Base-by-base conservation (phyloP, 495 filamentous ascomycete genomes). In the Penicillium atrosanguineum region DNA sequence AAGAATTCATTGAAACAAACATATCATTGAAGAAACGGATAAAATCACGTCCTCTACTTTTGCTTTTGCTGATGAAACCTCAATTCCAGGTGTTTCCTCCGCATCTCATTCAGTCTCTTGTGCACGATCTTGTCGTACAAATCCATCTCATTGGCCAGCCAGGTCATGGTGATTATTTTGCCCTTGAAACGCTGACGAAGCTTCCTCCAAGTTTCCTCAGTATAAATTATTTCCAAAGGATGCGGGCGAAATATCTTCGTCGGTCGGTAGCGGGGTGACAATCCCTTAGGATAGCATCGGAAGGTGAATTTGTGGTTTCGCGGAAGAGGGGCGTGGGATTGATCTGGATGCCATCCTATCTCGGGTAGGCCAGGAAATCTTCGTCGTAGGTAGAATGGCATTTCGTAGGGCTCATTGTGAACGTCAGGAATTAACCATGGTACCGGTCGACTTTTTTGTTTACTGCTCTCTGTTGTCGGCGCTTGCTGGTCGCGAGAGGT, bases 201-300 rank as follows among this genome's bases (percentile, higher is more conserved):
- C 28, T 7, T 34, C 4, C 14, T 12, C 31, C 54, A 48, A 57
- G 14, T 44, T 28, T 18, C 43, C 34, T 20, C 37, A 39, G 54
- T 38, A 14, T 52, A 7, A 4, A 57, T 16, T 18, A 29, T 23
- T 25, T 57, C 54, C 12, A n/a, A 20, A 7, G 54, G 54, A 14
- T 47, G 48, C 16, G 28, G 38, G 1, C 31, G 12, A 44, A 57
- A 57, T 6, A 57, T 48, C 12, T 57, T 18, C 28, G 48, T 52
- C 19, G 43, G 25, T 25, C 54, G 48, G 7, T 43, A 48, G 18
- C 54, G 54, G 12, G 54, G 37, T 18, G 54, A 25, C 1, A 57
- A 4, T 1, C 54, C 54, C 6, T 18, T 18, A 19, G 44, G 48
- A 31, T 48, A 57, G 31, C 54, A 57, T 25, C 48, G 42, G 29